phyloP scores from a whole-genome alignment of 2,329 filamentous ascomycete species.

The Cordyceps cateniannulata region DNA sequence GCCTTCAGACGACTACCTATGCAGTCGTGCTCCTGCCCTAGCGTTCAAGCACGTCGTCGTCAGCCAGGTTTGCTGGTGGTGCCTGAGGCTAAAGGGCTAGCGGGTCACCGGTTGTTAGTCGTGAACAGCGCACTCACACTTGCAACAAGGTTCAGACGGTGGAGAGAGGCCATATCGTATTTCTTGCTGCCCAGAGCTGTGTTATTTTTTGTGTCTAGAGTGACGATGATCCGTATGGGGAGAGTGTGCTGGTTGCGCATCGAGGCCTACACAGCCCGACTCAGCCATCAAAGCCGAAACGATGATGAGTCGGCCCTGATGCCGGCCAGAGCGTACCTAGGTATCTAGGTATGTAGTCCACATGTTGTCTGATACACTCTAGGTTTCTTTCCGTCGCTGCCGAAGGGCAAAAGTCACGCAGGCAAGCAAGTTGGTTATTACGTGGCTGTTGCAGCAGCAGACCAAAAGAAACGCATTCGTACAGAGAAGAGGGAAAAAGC shows the following conservation, averaged over 20 bases:
- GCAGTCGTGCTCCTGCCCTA: not conserved
- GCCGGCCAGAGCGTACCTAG: not conserved
- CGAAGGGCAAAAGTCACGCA: not conserved
- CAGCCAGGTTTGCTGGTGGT: not conserved
- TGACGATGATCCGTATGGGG: not conserved
- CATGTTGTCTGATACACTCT: not conserved
- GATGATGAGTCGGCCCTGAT: not conserved
- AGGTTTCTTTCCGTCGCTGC: conserved; percentile 1
- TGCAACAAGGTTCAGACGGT: not conserved
- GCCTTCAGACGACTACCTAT: conserved; percentile 7
- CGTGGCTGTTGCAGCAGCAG: not conserved
- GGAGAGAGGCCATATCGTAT: not conserved
- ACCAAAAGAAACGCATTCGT: not conserved
- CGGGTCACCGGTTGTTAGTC: not conserved
- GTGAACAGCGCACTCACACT: not conserved
- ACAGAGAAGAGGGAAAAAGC: not conserved
- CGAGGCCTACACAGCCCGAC: not conserved
- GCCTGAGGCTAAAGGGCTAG: conserved; percentile 2
- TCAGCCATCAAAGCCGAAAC: not conserved
- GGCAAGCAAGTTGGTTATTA: not conserved
- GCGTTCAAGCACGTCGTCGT: conserved; percentile 1
- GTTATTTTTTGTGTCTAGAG: not conserved
- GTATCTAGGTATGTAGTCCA: not conserved
- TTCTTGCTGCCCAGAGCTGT: not conserved
- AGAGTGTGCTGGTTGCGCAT: not conserved